Conservation (phyloP, 2,329 filamentous ascomycete species). For the Knoxdaviesia proteae region DNA sequence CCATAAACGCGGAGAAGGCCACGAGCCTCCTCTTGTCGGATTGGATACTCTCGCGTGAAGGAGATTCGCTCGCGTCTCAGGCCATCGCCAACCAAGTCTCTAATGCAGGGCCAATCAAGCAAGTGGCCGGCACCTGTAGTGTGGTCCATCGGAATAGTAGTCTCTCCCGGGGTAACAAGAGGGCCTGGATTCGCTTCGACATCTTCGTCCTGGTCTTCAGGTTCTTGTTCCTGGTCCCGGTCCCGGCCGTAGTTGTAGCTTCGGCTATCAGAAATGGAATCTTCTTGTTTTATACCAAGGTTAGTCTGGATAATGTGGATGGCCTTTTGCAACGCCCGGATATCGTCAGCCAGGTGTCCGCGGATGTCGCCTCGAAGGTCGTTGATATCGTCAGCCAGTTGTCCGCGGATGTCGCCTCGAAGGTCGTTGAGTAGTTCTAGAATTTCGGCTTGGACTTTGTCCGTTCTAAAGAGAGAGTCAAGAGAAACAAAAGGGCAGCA, state of each 20-base stretch:
- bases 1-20: slow-evolving; percentile 60
- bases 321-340: slow-evolving; percentile 6
- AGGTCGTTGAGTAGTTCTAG: slow-evolving; percentile 29
- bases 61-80: slow-evolving; percentile 28
- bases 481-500: neutral
- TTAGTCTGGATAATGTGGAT: slow-evolving; percentile 19
- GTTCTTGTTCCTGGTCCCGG: slow-evolving; percentile 10
- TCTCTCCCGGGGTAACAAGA: slow-evolving; percentile 33
- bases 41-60: slow-evolving; percentile 50
- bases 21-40: slow-evolving; percentile 51
- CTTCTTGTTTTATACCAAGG: neutral
- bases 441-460: slow-evolving; percentile 40
- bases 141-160: slow-evolving; percentile 65
- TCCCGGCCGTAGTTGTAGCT: slow-evolving; percentile 1
- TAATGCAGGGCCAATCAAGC: slow-evolving; percentile 50
- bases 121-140: slow-evolving; percentile 77
- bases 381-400: slow-evolving; percentile 9
- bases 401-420: neutral
- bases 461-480: slow-evolving; percentile 18
- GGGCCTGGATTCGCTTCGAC: slow-evolving; percentile 29
- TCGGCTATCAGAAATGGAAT: too few relatives aligned
- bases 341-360: neutral
- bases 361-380: slow-evolving; percentile 9
- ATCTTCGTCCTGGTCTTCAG: slow-evolving; percentile 23
- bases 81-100: slow-evolving; percentile 34